Conservation (phyloP, 345 rosid genomes). For the Bruguiera sexangula region DNA sequence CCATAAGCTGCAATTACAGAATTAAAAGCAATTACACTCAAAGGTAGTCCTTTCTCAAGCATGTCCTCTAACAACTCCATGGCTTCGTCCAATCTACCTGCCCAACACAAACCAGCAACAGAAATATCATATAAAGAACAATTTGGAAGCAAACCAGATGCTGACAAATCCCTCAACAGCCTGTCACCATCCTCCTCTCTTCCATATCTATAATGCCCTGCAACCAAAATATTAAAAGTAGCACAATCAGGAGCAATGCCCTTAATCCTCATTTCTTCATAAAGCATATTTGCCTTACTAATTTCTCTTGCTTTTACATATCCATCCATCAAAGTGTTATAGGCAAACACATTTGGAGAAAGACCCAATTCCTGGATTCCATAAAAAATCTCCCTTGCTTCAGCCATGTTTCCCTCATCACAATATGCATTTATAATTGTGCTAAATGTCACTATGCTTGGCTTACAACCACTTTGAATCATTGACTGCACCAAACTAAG, state of each 20-base stretch:
- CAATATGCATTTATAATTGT: conserved; percentile 55
- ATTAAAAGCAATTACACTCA: conserved; percentile 56
- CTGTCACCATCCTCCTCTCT: conserved; percentile 46
- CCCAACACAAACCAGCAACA: conserved; percentile 67
- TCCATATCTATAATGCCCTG: conserved; percentile 60
- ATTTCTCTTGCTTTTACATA: conserved; percentile 63
- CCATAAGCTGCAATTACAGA: conserved; percentile 64
- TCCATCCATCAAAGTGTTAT: conserved; percentile 61
- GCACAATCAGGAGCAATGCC: conserved; percentile 57
- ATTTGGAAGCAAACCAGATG: conserved; percentile 30
- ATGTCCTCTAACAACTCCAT: conserved; percentile 38
- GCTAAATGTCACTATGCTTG: conserved; percentile 45
- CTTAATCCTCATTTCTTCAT: conserved; percentile 50
- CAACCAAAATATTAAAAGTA: conserved; percentile 63
- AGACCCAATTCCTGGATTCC: conserved; percentile 43
- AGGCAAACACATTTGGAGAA: conserved; percentile 42
- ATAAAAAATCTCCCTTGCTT: conserved; percentile 50
- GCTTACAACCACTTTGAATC: conserved; percentile 52
- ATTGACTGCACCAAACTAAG: conserved; percentile 45
- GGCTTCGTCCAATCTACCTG: conserved; percentile 54
- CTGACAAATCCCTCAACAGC: conserved; percentile 45
- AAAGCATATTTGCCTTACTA: conserved; percentile 49
- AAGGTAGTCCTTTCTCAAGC: conserved; percentile 56
- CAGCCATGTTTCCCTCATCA: conserved; percentile 49
- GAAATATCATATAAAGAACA: conserved; percentile 43